Conservation (phyloP, 768 basidiomycete genomes). For the Strobilomyces confusus region DNA sequence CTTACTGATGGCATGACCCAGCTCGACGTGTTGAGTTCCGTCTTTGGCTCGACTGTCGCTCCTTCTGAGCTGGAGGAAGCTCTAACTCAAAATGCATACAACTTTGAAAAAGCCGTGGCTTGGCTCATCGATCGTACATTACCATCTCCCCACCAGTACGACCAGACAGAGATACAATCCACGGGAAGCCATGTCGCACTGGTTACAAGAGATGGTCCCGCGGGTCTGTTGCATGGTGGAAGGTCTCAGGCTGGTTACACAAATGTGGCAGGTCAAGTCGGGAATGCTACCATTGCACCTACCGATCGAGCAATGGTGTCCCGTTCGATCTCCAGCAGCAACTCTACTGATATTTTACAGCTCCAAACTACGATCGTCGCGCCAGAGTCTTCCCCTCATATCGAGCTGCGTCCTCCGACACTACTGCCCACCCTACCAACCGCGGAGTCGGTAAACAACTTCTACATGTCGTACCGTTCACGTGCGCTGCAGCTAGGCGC, state of each 20-base stretch:
- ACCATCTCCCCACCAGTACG: slow-evolving; percentile 40
- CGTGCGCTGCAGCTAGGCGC: slow-evolving; percentile 90
- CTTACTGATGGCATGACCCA: slow-evolving; percentile 95
- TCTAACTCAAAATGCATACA: slow-evolving; percentile 79
- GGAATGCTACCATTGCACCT: slow-evolving; percentile 26
- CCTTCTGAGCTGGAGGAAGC: slow-evolving; percentile 94
- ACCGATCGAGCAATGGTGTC: slow-evolving; percentile 41
- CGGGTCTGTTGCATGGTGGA: slow-evolving; percentile 37
- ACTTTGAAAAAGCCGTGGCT: slow-evolving; percentile 94
- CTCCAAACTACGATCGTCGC: slow-evolving; percentile 69
- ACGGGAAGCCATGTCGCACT: slow-evolving; percentile 67
- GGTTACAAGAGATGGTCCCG: slow-evolving; percentile 52
- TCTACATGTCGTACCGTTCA: slow-evolving; percentile 88
- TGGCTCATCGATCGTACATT: slow-evolving; percentile 80
- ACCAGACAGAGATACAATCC: slow-evolving; percentile 47
- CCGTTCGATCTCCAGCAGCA: slow-evolving; percentile 47
- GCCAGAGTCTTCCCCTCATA: slow-evolving; percentile 76
- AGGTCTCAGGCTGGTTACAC: slow-evolving; percentile 39
- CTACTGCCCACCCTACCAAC: slow-evolving; percentile 88
- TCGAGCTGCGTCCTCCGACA: slow-evolving; percentile 77
- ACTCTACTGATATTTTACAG: slow-evolving; percentile 57
- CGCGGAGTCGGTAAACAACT: slow-evolving; percentile 67
- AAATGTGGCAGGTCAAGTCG: slow-evolving; percentile 15
- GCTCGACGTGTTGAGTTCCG: slow-evolving; percentile 90
- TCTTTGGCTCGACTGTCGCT: slow-evolving; percentile 88